Base-by-base conservation (phyloP, 2,329 filamentous ascomycete species). In the Fusarium sp. region DNA sequence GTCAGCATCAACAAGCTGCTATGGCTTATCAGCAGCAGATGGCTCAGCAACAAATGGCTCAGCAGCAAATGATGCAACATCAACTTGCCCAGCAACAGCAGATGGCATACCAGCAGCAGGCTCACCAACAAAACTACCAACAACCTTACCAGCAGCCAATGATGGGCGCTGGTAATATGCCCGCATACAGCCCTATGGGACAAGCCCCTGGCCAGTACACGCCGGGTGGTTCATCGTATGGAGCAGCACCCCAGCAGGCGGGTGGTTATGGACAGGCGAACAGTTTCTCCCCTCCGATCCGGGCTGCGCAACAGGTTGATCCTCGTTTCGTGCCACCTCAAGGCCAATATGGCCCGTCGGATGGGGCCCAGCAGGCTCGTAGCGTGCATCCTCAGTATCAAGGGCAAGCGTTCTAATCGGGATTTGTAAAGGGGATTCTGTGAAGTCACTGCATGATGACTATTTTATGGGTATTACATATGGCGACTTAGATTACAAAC, bases 101-200 rank as follows among this genome's bases (percentile, higher is more conserved):
- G 55, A 75, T 79, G 55, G 71, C 77, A 4, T 70, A 74, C 37
- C 72, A 75, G 20, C 90, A 89, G 45, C 88, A 90, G 63, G 88
- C 71, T 11, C 76, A 78, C 32, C 69, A 72, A 25, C 71, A 73
- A 46, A 72, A 75, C 21, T 74, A 72, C 49, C 72, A 72, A 45
- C 72, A 74, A 37, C 48, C 43, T 14, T 66, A 65, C 11, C 74
- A 70, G 50, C 75, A 74, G 25, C 69, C 74, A 23, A 67, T 72
- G 60, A 71, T 74, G 57, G 72, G 71, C 20, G 75, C 71, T 51
- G 75, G 74, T 9, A 70, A 68, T 23, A 69, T 73, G 42, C 68
- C 73, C 13, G 63, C 59, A n/a, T 74, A 78, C 48, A 72, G 68
- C 34, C 56, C 72, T 8, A 74, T 75, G 60, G 74, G 69, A 8